Conservation (phyloP, 441 rosid genomes). For the Populus hybrid region DNA sequence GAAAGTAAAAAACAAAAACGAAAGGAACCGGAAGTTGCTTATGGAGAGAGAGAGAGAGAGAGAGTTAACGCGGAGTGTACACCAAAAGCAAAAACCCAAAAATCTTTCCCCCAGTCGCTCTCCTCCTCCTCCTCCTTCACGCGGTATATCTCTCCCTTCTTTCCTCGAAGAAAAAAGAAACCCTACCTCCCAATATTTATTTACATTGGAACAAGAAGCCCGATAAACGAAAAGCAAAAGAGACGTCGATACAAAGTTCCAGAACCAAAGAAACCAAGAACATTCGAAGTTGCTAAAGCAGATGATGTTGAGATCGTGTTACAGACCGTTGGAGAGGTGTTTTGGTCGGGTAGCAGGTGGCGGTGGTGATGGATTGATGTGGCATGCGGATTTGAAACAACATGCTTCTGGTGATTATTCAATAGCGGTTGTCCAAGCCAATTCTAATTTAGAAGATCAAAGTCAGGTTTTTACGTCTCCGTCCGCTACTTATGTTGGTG, state of each 20-base stretch:
- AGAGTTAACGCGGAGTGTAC: conserved; percentile 40
- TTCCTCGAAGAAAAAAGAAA: neutral
- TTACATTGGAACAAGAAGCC: neutral
- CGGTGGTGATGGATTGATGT: conserved; percentile 56
- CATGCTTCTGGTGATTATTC: conserved; percentile 85
- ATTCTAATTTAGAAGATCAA: conserved; percentile 73
- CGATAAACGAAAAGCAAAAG: neutral
- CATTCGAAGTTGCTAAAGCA: neutral
- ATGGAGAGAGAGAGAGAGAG: neutral
- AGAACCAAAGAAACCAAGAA: neutral
- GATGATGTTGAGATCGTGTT: conserved; percentile 58
- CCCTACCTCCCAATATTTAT: neutral
- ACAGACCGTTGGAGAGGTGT: conserved; percentile 66
- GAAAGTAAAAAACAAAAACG: neutral
- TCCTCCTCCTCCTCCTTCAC: conserved; percentile 35
- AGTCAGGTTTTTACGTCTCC: conserved; percentile 77
- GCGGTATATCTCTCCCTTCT: conserved; percentile 37
- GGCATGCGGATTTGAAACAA: conserved; percentile 75
- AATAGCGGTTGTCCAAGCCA: conserved; percentile 89
- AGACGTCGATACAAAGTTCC: neutral
- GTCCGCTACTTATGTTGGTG: conserved; percentile 72
- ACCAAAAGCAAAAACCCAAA: neutral
- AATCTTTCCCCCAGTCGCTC: neutral
- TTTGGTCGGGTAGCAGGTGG: conserved; percentile 36
- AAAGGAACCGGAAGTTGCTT: neutral